phyloP scores from a whole-genome alignment of 345 rosid species.

The Hevea brasiliensis region DNA sequence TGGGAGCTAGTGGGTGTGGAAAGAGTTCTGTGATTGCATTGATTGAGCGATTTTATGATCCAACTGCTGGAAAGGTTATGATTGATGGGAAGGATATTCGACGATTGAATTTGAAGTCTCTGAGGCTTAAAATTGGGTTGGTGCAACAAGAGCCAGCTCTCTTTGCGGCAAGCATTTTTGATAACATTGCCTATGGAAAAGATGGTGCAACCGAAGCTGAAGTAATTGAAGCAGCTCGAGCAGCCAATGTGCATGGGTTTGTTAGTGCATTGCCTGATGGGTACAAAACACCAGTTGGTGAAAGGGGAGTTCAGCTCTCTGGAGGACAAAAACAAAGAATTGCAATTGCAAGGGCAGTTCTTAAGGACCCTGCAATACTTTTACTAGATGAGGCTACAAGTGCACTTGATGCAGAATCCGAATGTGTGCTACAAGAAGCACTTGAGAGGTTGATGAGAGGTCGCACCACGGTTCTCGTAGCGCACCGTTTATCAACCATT shows the following conservation, averaged over 20 bases:
- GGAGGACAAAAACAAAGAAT: conserved; percentile 99
- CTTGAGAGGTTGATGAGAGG: conserved; percentile 97
- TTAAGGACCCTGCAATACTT: conserved; percentile 87
- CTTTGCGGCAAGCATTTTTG: conserved; percentile 87
- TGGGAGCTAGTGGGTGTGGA: conserved; percentile 95
- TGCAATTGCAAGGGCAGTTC: conserved; percentile 94
- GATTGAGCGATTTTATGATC: conserved; percentile 94
- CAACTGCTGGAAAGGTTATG: conserved; percentile 82
- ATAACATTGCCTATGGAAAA: conserved; percentile 93
- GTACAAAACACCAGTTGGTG: conserved; percentile 93
- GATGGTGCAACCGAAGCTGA: conserved; percentile 91
- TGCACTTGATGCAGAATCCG: conserved; percentile 96
- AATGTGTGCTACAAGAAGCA: conserved; percentile 94
- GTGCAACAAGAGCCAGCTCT: conserved; percentile 99
- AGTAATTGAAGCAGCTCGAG: conserved; percentile 83
- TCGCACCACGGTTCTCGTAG: conserved; percentile 87
- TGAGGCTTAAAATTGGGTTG: conserved; percentile 84
- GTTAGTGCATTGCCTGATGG: conserved; percentile 92
- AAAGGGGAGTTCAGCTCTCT: conserved; percentile 94
- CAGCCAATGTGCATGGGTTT: conserved; percentile 89
- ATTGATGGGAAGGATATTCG: conserved; percentile 93
- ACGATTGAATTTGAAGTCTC: conserved; percentile 75
- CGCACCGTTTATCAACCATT: conserved; percentile 91
- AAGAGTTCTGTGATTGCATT: conserved; percentile 92
- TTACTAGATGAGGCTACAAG: conserved; percentile 96